Base-by-base conservation (phyloP, 371 early-diverging fungal genomes). In the Circinella minor region DNA sequence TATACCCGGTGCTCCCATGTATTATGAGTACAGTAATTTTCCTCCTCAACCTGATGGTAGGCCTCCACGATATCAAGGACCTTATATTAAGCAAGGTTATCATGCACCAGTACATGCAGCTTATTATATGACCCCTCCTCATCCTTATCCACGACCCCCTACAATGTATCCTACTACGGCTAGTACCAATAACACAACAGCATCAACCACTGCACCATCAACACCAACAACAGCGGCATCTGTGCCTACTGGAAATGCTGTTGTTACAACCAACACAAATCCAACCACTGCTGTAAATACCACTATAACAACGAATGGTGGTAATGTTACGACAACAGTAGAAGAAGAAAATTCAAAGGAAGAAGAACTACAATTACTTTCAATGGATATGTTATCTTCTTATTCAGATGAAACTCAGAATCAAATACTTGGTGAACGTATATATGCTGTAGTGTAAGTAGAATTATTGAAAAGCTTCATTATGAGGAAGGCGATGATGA, bases 401-500 rank as follows among this genome's bases (percentile, higher is more conserved):
- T 90, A 91, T 39, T 80, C 91, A 4, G 85, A 90, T 47, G 96
- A 94, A 65, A 81, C 89, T 62, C 98, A 98, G 84, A 95, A 95
- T 85, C 95, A 93, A 74, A 89, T 94, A 81, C 89, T 99, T 27
- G 99, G 99, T 57, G 98, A 98, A 85, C 88, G 91, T 59, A 87
- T 99, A 62, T 98, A 93, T 88, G 94, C 96, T 15, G 77, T 88
- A 34, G 87, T 95, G 66, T 78, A 83, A 71, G 81, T 66, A 27
- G 27, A 27, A 27, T 27, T 27, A 27, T 27, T 27, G 27, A 27
- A 27, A 27, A 27, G 27, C 27, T 27, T 27, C 2, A 27, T 27
- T 27, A 27, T 27, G 27, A 27, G 27, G 27, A 27, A 27, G 27
- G 27, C 2, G 27, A 27, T 27, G 27, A 27, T 27, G 27, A 27